A percentile compares a stretch with the other conserved stretches of the same genome.
These are phyloP conservation scores for Globisporangium canariense DNA, from an alignment of 352 stramenopile species.

Conservation along the genomic window DNA sequence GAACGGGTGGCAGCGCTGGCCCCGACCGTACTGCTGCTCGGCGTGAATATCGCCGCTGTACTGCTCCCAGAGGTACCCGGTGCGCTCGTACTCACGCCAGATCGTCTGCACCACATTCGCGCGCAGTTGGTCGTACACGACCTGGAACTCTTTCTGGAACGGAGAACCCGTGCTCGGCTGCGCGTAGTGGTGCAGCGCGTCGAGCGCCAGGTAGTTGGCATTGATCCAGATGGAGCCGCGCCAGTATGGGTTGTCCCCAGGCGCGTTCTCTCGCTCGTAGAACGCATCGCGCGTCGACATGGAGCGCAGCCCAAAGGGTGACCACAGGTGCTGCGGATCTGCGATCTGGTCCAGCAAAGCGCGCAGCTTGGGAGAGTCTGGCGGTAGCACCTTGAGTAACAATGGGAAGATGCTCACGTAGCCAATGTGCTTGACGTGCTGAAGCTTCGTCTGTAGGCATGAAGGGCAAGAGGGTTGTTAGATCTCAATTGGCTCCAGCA, in stretches of 20 bases:
- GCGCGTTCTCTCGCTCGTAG: slow-evolving; percentile 87
- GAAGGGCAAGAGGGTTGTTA: background rate
- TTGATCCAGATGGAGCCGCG: slow-evolving; percentile 94
- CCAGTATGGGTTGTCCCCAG: slow-evolving; percentile 92
- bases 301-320: slow-evolving; percentile 79
- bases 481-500: no score
- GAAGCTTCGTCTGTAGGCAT: slow-evolving; percentile 33
- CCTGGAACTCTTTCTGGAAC: slow-evolving; percentile 37
- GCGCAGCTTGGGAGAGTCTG: slow-evolving; percentile 61
- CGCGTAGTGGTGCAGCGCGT: slow-evolving; percentile 79
- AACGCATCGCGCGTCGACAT: slow-evolving; percentile 82
- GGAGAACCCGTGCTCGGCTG: slow-evolving; percentile 33
- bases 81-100: slow-evolving; percentile 79
- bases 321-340: slow-evolving; percentile 69
- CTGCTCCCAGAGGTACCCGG: slow-evolving; percentile 93
- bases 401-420: slow-evolving; percentile 89
- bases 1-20: slow-evolving; percentile 90
- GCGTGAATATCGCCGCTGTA: slow-evolving; percentile 81
- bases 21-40: slow-evolving; percentile 55
- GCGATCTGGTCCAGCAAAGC: slow-evolving; percentile 57
- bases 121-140: slow-evolving; percentile 51
- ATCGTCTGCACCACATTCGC: slow-evolving; percentile 64
- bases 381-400: slow-evolving; percentile 64
- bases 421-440: slow-evolving; percentile 80
- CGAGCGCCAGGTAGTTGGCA: slow-evolving; percentile 90